These are phyloP conservation scores for Arthrobotrys sinensis DNA, from an alignment of 2,329 filamentous ascomycete genomes.

Conservation along the genomic window DNA sequence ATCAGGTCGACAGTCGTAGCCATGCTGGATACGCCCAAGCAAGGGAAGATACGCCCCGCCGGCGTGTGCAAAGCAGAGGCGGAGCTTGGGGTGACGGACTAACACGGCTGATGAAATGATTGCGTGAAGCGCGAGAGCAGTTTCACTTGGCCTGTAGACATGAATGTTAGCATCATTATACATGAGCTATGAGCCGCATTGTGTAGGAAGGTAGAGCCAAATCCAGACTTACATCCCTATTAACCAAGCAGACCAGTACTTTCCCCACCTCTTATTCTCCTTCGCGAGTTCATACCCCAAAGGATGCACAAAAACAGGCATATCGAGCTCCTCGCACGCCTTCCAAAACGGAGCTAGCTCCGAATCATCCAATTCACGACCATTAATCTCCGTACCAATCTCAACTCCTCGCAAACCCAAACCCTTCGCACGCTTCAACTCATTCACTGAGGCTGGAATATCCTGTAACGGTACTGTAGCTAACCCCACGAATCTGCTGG, in stretches of 20 bases:
- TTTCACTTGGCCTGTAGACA: constrained; percentile 65
- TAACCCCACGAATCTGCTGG: constrained; percentile 66
- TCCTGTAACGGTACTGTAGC: constrained; percentile 67
- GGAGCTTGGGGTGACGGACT: constrained; percentile 65
- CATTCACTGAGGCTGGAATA: constrained; percentile 64
- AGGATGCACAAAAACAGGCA: constrained; percentile 67
- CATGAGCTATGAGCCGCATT: background rate
- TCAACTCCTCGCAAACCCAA: constrained; percentile 66
- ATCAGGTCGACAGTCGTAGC: constrained; percentile 67
- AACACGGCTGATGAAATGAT: constrained; percentile 66
- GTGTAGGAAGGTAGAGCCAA: background rate
- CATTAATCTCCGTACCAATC: constrained; percentile 66
- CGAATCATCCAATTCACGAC: constrained; percentile 65
- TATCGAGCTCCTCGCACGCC: constrained; percentile 66
- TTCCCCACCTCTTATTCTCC: constrained; percentile 66
- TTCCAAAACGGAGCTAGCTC: constrained; percentile 65
- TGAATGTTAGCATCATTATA: background rate
- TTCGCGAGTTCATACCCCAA: constrained; percentile 66
- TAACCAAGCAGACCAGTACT: constrained; percentile 67
- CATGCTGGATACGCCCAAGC: constrained; percentile 67
- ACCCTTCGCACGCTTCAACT: constrained; percentile 64
- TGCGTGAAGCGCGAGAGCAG: constrained; percentile 66
- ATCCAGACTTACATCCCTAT: constrained; percentile 66
- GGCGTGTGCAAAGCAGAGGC: constrained; percentile 67
- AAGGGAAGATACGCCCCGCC: constrained; percentile 67